Percentiles rank a stretch among this genome's conserved stretches.
Conservation (phyloP, 2,329 filamentous ascomycete genomes). For the Didymosphaeria variabile region DNA sequence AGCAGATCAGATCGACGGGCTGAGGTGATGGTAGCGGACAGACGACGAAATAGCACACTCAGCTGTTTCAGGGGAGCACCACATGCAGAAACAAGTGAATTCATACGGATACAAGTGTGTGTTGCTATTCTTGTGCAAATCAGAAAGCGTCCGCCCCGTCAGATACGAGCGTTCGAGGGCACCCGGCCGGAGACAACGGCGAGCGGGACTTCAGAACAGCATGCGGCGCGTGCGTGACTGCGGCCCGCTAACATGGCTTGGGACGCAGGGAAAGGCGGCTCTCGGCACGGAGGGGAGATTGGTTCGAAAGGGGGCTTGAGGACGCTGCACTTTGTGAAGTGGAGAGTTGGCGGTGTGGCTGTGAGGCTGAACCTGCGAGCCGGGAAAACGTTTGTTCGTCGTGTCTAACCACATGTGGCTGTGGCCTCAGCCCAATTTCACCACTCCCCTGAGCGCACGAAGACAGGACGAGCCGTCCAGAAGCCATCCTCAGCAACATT, state of each 20-base stretch:
- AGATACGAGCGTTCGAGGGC: too few relatives aligned
- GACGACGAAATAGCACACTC: not conserved
- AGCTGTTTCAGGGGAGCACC: conserved; percentile 9
- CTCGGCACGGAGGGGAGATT: conserved; percentile 8
- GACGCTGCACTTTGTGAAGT: not conserved
- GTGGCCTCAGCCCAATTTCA: conserved; percentile 23
- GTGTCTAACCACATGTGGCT: conserved; percentile 16
- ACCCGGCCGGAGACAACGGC: not conserved
- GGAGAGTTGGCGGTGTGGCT: conserved; percentile 17
- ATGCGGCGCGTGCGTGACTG: not conserved
- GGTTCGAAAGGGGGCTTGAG: not conserved
- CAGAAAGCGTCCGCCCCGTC: too few relatives aligned
- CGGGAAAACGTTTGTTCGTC: conserved; percentile 14
- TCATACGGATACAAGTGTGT: not conserved
- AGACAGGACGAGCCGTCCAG: not conserved
- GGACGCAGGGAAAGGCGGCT: conserved; percentile 9
- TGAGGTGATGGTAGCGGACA: not conserved
- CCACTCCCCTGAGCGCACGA: conserved; percentile 16
- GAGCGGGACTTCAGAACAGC: not conserved
- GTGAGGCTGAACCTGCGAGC: conserved; percentile 16
- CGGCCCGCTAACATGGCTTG: not conserved
- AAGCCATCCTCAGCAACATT: not conserved
- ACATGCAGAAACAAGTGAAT: not conserved
- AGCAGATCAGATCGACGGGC: not conserved
- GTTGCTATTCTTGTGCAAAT: not conserved